Conservation (phyloP, 116 monocot species). For the Iris pallida region DNA sequence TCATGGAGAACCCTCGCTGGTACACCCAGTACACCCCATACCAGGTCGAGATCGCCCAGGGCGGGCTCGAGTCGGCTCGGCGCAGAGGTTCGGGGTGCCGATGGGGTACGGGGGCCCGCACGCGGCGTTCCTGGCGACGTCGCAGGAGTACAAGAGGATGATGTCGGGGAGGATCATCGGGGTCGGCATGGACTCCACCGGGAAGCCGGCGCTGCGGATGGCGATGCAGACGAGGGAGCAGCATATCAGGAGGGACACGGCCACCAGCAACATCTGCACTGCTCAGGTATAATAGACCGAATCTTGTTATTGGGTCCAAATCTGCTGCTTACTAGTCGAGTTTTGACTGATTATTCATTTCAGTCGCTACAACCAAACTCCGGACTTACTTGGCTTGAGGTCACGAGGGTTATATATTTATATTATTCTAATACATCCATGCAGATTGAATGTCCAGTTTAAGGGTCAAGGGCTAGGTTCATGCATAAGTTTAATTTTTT, state of each 20-base stretch:
- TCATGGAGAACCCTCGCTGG: constrained; percentile 99
- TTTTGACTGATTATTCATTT: not conserved
- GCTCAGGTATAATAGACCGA: constrained; percentile 68
- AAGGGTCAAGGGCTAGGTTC: too few relatives aligned
- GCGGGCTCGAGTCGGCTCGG: constrained; percentile 95
- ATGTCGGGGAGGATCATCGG: constrained; percentile 99
- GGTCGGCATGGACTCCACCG: constrained; percentile 73
- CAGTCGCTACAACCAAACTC: too few relatives aligned
- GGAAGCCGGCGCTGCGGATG: constrained; percentile 94
- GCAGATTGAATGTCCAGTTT: too few relatives aligned
- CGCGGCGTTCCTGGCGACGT: constrained; percentile 93
- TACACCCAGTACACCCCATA: constrained; percentile 99
- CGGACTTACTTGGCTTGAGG: too few relatives aligned
- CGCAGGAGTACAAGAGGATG: constrained; percentile 98
- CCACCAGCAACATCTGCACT: constrained; percentile 99
- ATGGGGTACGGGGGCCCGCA: constrained; percentile 99
- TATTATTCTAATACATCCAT: too few relatives aligned
- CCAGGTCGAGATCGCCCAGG: constrained; percentile 99
- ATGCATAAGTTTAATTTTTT: too few relatives aligned
- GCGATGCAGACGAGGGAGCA: constrained; percentile 99
- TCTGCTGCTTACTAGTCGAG: too few relatives aligned
- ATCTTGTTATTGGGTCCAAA: too few relatives aligned
- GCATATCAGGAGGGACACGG: constrained; percentile 96
- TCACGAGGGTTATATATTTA: too few relatives aligned
- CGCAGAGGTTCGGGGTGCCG: constrained; percentile 98